phyloP scores from a whole-genome alignment of 768 basidiomycete genomes.

The Mycena pura region DNA sequence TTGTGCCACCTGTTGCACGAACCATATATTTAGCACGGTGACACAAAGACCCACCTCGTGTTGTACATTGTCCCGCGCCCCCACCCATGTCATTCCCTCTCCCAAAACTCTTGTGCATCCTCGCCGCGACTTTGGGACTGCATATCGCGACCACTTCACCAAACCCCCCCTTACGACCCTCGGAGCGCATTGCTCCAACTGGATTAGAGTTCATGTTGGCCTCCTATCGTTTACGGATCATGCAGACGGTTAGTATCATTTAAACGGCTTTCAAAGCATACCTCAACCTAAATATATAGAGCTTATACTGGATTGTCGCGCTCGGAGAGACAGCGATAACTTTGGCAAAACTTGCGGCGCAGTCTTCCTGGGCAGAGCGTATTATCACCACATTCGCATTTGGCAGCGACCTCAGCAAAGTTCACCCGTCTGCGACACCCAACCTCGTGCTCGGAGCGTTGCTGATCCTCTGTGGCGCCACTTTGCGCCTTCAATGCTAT shows the following conservation, averaged over 20 bases:
- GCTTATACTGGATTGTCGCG: constrained; percentile 15
- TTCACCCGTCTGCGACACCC: constrained; percentile 4
- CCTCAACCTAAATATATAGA: neutral
- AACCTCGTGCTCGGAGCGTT: constrained; percentile 9
- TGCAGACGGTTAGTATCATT: constrained; percentile 12
- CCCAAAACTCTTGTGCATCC: constrained; percentile 17
- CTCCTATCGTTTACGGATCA: constrained; percentile 2
- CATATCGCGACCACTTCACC: constrained; percentile 22
- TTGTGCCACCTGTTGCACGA: no score
- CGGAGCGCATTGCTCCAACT: constrained; percentile 9
- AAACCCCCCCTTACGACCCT: constrained; percentile 8
- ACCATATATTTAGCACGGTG: constrained; percentile 9
- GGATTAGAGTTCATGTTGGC: constrained; percentile 12
- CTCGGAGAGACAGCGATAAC: constrained; percentile 2
- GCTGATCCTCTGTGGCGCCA: constrained; percentile 11
- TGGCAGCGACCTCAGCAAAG: neutral
- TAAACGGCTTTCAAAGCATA: neutral
- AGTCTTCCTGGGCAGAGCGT: neutral
- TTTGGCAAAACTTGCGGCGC: neutral
- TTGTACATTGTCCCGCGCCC: no score
- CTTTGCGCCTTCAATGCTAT: constrained; percentile 19
- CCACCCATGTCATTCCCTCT: constrained; percentile 12
- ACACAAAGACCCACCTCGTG: neutral
- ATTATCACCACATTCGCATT: neutral
- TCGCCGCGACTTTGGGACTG: constrained; percentile 13